Base-by-base conservation (phyloP, 2,329 filamentous ascomycete species). In the Lasiodiplodia gonubiensis region DNA sequence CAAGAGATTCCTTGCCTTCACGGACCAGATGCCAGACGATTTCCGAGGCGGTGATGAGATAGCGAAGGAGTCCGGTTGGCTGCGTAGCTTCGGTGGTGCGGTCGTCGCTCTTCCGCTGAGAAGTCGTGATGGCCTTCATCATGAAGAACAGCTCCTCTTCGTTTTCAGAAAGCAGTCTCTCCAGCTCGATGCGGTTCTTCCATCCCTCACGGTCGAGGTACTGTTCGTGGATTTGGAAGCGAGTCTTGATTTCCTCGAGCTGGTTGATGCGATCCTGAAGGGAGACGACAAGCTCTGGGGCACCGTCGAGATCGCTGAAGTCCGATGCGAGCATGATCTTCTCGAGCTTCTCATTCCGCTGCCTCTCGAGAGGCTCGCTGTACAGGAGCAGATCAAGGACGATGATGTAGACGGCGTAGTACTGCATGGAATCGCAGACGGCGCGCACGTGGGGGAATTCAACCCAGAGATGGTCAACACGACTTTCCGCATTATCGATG, bases 261-360 rank as follows among this genome's bases (percentile, higher is more conserved):
- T 97, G 93, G 61, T 92, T 88, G 73, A 99, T 97, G 10, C 95
- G 90, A 74, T 96, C 91, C 78, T 99, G 95, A 30, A 99, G 85
- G 75, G 89, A 91, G 75, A 91, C 90, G 35, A 99, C 94, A 88
- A 97, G 94, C 76, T 94, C 92, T 0, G 95, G 95, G 3, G 94
- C 92, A 61, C 95, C 96, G 67, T 93, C 90, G 52, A 99, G 85
- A 77, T 99, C 95, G 78, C 94, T 99, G 76, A 99, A 99, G 79
- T 99, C 95, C 0, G 95, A 98, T 1, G 94, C 95, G 59, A 99
- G 88, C 89, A 99, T 97, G 73, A 99, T 99, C 85, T 97, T 98
- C 79, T 99, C 95, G 18, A 99, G 83, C 42, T 93, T 89, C 80
- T 99, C 96, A 74, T 86, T 97, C 68, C 96, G 89, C n/a, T 94